phyloP scores from a whole-genome alignment of 495 filamentous ascomycete genomes.

The Aspergillus campestris region DNA sequence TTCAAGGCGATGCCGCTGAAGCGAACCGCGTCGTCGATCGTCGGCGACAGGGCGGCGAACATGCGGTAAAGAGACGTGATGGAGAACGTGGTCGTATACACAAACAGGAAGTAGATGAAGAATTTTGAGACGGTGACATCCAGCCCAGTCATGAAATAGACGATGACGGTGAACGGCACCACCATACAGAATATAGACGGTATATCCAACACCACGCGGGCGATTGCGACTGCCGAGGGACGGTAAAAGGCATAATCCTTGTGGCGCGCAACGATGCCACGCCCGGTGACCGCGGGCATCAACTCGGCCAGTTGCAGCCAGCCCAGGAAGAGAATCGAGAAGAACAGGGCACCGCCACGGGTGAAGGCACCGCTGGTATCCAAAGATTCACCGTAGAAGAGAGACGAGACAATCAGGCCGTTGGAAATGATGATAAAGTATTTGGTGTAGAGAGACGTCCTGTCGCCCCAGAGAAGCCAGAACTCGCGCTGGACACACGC shows the following conservation, averaged over 20 bases:
- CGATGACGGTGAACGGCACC: constrained; percentile 53
- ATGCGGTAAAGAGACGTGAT: constrained; percentile 66
- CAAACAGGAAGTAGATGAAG: constrained; percentile 64
- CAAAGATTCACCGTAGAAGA: constrained; percentile 60
- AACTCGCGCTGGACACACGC: constrained; percentile 68
- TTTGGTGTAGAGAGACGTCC: constrained; percentile 64
- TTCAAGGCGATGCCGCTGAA: constrained; percentile 64
- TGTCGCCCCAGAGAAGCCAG: constrained; percentile 68
- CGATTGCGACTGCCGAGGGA: constrained; percentile 62
- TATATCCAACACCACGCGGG: constrained; percentile 60
- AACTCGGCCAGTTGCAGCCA: constrained; percentile 68
- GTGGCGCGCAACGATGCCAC: constrained; percentile 55
- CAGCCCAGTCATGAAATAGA: constrained; percentile 62
- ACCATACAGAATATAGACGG: constrained; percentile 58
- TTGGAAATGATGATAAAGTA: constrained; percentile 70
- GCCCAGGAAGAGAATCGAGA: constrained; percentile 66
- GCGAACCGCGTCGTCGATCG: constrained; percentile 64
- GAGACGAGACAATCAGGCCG: constrained; percentile 62
- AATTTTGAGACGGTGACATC: constrained; percentile 60
- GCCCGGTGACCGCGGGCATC: constrained; percentile 57
- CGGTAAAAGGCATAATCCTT: constrained; percentile 73
- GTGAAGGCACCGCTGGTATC: constrained; percentile 61
- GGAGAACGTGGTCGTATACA: constrained; percentile 59
- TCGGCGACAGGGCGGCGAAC: constrained; percentile 64
- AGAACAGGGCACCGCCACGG: constrained; percentile 62